phyloP scores from a whole-genome alignment of 257 asterid genomes.

The Nicotiana benthamiana region DNA sequence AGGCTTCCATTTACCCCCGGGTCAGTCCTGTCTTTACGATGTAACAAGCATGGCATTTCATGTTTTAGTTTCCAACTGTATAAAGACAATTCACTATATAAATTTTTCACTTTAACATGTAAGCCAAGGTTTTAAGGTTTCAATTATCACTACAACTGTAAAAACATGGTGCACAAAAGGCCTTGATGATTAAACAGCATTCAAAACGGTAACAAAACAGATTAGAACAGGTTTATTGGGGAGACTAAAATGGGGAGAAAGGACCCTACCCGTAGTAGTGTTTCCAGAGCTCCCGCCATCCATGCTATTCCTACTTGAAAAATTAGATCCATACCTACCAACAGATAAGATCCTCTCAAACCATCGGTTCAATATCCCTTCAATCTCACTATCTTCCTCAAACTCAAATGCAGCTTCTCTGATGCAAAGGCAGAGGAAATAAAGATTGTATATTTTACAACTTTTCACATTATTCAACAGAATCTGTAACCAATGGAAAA shows the following conservation, averaged over 20 bases:
- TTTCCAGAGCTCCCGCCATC: constrained; percentile 21
- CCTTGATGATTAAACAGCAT: neutral
- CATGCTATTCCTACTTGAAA: constrained; percentile 26
- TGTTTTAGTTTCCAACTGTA: constrained; percentile 21
- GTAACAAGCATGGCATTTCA: constrained; percentile 21
- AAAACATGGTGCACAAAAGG: neutral
- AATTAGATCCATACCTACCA: constrained; percentile 28
- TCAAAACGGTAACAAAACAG: neutral
- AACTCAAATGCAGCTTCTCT: constrained; percentile 43
- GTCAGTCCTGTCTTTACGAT: constrained; percentile 39
- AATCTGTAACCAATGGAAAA: neutral
- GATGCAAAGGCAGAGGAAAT: constrained; percentile 13
- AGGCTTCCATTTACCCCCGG: constrained; percentile 30
- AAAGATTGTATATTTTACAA: neutral
- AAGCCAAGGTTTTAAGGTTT: neutral
- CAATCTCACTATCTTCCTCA: constrained; percentile 50
- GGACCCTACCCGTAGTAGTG: neutral
- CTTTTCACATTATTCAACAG: neutral
- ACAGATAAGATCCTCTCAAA: constrained; percentile 58
- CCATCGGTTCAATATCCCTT: constrained; percentile 69
- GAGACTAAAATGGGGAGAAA: neutral
- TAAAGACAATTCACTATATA: neutral
- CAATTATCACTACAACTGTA: neutral
- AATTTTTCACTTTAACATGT: neutral
- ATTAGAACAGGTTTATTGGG: neutral